Evolutionary conservation across 2,329 filamentous ascomycete species (phyloP), one percentile per base, ranked within the genome.

Genomic region (Aspergillus ustus): DNA sequence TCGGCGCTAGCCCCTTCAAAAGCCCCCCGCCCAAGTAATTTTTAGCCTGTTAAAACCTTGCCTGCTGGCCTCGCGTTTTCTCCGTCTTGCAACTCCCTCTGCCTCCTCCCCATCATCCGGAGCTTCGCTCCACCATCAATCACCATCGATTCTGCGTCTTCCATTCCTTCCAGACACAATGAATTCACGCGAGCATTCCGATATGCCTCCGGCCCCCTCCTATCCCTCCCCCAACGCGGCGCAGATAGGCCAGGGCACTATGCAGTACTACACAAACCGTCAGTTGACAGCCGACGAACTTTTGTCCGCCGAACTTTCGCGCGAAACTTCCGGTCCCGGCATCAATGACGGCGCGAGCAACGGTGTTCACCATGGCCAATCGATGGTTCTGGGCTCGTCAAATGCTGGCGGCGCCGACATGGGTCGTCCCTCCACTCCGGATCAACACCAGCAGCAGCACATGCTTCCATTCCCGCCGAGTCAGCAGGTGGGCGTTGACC

Each of bases 271-370:
- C 66, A 69, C 71, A 52, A 78, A 77, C 63, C 78, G 78, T 61
- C 78, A 80, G 65, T 66, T 79, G 67, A 80, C 78, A 51, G 72
- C 80, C 62, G 81, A 84, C 64, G 80, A 82, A 61, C 75, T 82
- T 17, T 73, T 82, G 46, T 77, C 77, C 17, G 81, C 80, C 11
- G 81, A 82, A 66, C 69, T 82, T 45, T 80, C 80, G 63, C 80
- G 80, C 62, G 78, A 78, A 66, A 73, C 80, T n/a, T 76, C 77
- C 7, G 76, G 76, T 22, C 76, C 80, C 43, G 79, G 77, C 54
- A 78, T 83, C 54, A 76, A 73, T 51, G 75, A 77, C 66, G 67
- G 74, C 48, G 68, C 78, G 45, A 72, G 68, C 55, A 74, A 78
- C 72, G 76, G 72, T 44, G 69, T 80, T 43, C 77, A 78, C 49